These are phyloP conservation scores for Coniosporium apollinis DNA, from an alignment of 495 filamentous ascomycete species.

Conservation along the genomic window DNA sequence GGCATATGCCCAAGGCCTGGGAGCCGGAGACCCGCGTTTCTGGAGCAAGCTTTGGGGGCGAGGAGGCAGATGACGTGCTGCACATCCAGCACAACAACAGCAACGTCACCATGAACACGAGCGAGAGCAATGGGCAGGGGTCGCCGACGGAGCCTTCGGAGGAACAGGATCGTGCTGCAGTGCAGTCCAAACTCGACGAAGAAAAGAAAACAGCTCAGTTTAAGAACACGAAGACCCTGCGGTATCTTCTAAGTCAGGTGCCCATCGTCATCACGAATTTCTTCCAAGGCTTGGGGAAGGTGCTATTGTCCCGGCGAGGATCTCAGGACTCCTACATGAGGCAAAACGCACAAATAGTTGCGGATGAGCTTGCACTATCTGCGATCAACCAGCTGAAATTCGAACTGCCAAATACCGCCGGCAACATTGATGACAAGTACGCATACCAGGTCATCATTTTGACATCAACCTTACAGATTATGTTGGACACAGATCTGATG, in stretches of 20 bases:
- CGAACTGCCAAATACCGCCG: conserved; percentile 22
- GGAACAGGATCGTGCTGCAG: no score
- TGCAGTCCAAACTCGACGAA: no score
- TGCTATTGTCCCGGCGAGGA: conserved; percentile 51
- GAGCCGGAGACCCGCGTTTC: conserved; percentile 36
- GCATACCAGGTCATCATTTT: conserved; percentile 70
- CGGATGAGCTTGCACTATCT: conserved; percentile 58
- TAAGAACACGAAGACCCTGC: conserved; percentile 61
- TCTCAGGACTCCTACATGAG: conserved; percentile 26
- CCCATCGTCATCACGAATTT: conserved; percentile 57
- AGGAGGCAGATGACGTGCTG: conserved; percentile 17
- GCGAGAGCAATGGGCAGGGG: no score
- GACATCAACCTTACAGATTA: conserved; percentile 55
- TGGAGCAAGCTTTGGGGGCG: conserved; percentile 10
- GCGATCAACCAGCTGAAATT: conserved; percentile 46
- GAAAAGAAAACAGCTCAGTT: conserved; percentile 40
- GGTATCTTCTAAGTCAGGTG: conserved; percentile 58
- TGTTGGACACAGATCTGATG: conserved; percentile 47
- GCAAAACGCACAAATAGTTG: conserved; percentile 52
- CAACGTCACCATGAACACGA: no score
- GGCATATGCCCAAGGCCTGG: conserved; percentile 48
- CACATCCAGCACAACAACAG: conserved; percentile 4
- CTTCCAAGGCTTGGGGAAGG: conserved; percentile 65
- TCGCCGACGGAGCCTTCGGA: no score
- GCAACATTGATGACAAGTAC: conserved; percentile 33